Conservation (phyloP, 2,329 filamentous ascomycete genomes). For the Curvularia verruculosa region DNA sequence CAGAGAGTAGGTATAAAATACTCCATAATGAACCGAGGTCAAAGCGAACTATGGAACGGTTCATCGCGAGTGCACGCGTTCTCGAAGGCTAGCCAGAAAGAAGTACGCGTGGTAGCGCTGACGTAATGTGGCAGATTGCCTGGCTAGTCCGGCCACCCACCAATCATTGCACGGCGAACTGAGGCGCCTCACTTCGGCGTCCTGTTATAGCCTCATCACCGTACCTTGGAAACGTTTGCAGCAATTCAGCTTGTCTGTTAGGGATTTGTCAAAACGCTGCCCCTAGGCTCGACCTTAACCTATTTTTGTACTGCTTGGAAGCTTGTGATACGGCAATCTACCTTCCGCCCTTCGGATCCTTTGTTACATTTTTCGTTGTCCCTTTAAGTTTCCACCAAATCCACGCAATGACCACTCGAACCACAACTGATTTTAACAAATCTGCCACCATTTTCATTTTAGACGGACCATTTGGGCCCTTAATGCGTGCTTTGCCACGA, state of each 20-base stretch:
- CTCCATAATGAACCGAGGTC: not conserved
- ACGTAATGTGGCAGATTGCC: slow-evolving; percentile 11
- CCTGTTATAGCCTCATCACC: not conserved
- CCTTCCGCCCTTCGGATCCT: not conserved
- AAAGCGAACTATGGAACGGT: slow-evolving; percentile 1
- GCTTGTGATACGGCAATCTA: not conserved
- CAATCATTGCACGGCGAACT: not conserved
- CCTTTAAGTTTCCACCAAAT: not conserved
- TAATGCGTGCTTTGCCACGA: not conserved
- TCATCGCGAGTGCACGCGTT: slow-evolving; percentile 2
- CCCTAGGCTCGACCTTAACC: not conserved
- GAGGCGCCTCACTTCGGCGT: not conserved
- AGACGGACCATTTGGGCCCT: not conserved
- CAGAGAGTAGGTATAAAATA: not conserved
- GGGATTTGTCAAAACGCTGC: not conserved
- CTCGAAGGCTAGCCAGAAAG: slow-evolving; percentile 11
- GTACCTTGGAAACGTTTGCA: not conserved
- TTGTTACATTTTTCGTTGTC: not conserved
- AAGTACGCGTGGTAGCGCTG: slow-evolving; percentile 6
- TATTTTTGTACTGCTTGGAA: not conserved
- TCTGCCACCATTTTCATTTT: not conserved
- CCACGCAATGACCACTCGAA: not conserved
- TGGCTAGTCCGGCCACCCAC: not conserved
- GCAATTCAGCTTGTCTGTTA: not conserved
- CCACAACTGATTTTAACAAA: not conserved